Evolutionary conservation across 164 flowering plant species (phyloP).

Genomic region (Vitis rotundifolia): DNA sequence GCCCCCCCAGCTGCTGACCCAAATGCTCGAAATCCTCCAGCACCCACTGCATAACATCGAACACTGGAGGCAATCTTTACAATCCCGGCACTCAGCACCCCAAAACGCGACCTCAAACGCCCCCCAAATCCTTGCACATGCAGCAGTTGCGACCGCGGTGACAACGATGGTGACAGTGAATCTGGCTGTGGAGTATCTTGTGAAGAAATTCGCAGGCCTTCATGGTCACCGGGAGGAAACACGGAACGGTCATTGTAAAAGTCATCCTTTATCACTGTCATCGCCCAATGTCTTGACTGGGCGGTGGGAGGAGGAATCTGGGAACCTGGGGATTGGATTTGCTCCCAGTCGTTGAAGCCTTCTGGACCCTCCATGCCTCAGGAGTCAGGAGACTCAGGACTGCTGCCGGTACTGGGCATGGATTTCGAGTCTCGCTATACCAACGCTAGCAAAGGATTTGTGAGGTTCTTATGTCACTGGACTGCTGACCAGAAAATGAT

Average conservation of each 20-base stretch:
- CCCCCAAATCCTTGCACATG: background rate
- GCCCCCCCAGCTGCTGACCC: slow-evolving; percentile 9
- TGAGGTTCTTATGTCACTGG: no score
- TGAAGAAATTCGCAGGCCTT: slow-evolving; percentile 5
- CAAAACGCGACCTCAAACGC: slow-evolving; percentile 10
- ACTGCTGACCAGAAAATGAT: no score
- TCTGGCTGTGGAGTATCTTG: background rate
- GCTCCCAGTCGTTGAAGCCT: slow-evolving; percentile 20
- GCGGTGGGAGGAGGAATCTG: background rate
- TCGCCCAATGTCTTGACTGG: background rate
- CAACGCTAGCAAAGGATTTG: no score
- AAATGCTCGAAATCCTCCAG: slow-evolving; percentile 8
- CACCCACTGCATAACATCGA: background rate
- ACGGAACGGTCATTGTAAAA: slow-evolving; percentile 7
- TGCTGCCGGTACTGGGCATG: no score
- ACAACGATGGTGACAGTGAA: background rate
- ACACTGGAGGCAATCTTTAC: slow-evolving; percentile 3
- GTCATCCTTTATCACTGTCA: background rate
- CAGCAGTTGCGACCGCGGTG: background rate
- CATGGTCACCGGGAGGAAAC: slow-evolving; percentile 16
- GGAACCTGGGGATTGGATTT: slow-evolving; percentile 7
- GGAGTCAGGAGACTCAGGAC: no score
- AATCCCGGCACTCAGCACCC: background rate
- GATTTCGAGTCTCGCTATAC: no score
- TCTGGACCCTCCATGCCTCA: slow-evolving; percentile 8